Conservation (phyloP, 257 asterid genomes). For the Gentiana straminea region DNA sequence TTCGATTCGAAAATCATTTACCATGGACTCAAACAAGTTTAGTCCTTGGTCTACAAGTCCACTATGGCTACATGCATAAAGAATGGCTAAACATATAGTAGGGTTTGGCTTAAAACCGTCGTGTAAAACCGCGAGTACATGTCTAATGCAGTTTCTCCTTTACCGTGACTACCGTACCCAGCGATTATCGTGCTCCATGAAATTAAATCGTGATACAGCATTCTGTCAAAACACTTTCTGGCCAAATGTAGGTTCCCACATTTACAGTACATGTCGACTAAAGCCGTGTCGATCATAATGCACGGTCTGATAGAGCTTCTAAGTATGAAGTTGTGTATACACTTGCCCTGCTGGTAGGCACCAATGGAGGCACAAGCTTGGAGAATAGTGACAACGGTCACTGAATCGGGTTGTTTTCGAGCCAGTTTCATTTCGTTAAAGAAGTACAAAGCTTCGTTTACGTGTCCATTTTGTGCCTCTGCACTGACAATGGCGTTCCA, state of each 20-base stretch:
- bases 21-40: constrained; percentile 59
- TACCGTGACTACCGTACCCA: constrained; percentile 76
- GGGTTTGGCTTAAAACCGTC: constrained; percentile 50
- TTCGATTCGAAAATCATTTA: constrained; percentile 36
- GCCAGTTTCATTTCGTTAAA: constrained; percentile 59
- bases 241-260: constrained; percentile 64
- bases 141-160: constrained; percentile 56
- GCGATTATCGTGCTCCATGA: constrained; percentile 73
- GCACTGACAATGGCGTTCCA: constrained; percentile 81
- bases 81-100: constrained; percentile 48
- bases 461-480: constrained; percentile 50
- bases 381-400: constrained; percentile 63
- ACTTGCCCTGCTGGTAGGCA: constrained; percentile 72
- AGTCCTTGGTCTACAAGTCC: constrained; percentile 67
- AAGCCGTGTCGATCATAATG: constrained; percentile 51
- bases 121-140: constrained; percentile 38
- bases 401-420: constrained; percentile 47
- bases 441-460: constrained; percentile 33
- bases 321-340: constrained; percentile 59
- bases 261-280: constrained; percentile 86
- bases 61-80: constrained; percentile 70
- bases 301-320: constrained; percentile 52
- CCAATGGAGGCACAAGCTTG: constrained; percentile 82
- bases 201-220: constrained; percentile 45
- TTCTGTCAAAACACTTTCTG: constrained; percentile 52